These are phyloP conservation scores for Hypoxylon cercidicola DNA, from an alignment of 495 filamentous ascomycete species.

Conservation along the genomic window DNA sequence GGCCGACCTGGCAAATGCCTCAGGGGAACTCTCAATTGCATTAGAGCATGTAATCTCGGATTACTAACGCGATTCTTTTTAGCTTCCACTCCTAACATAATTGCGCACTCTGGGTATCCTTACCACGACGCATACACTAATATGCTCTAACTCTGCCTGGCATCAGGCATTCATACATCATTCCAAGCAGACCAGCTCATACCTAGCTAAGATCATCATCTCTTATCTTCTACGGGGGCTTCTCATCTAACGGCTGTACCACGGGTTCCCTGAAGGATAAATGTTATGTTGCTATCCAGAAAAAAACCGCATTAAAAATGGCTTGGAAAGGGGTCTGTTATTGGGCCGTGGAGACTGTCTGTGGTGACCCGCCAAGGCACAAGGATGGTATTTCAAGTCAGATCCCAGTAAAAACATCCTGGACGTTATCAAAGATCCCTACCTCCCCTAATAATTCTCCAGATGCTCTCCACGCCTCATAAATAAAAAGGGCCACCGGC, in stretches of 20 bases:
- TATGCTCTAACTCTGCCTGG: background rate
- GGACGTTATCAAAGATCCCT: slow-evolving; percentile 11
- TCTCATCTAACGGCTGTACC: too few relatives aligned
- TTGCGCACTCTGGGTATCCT: slow-evolving; percentile 10
- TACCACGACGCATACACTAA: slow-evolving; percentile 7
- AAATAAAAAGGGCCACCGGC: slow-evolving; percentile 14
- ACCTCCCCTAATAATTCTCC: slow-evolving; percentile 29
- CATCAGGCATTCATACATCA: too few relatives aligned
- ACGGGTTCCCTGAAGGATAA: slow-evolving; percentile 4
- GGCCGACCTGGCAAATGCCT: too few relatives aligned
- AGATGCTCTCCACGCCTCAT: slow-evolving; percentile 32
- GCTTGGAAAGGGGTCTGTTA: slow-evolving; percentile 23
- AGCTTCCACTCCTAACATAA: slow-evolving; percentile 24
- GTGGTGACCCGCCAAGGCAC: slow-evolving; percentile 25
- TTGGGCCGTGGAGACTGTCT: slow-evolving; percentile 32
- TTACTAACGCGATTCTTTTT: slow-evolving; percentile 20
- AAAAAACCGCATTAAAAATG: slow-evolving; percentile 15
- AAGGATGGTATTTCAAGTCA: slow-evolving; percentile 13
- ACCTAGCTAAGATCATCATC: too few relatives aligned
- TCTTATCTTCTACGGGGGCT: too few relatives aligned
- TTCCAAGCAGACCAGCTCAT: too few relatives aligned
- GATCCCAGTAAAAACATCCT: slow-evolving; percentile 18
- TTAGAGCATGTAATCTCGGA: slow-evolving; percentile 37
- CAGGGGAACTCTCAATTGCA: slow-evolving; percentile 28
- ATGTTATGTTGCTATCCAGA: background rate